Percentiles rank a stretch among this genome's conserved stretches.
These are phyloP conservation scores for Lactarius evosmus DNA, from an alignment of 768 basidiomycete species.

Conservation along the genomic window DNA sequence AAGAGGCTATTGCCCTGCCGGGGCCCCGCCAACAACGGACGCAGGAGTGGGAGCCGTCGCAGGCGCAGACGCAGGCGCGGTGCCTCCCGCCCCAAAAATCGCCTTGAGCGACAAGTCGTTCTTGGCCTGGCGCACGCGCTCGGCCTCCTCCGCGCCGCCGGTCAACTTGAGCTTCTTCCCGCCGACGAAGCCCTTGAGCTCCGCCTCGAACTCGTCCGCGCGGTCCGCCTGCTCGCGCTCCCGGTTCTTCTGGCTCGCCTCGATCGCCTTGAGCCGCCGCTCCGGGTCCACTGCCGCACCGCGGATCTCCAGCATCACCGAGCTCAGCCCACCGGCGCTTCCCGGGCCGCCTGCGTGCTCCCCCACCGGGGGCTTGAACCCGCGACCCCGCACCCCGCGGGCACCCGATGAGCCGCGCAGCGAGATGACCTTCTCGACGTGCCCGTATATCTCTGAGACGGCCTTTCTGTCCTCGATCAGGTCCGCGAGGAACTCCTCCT, in stretches of 20 bases:
- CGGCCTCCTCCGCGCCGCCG: slow-evolving; percentile 88
- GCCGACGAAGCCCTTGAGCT: slow-evolving; percentile 81
- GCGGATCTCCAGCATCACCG: slow-evolving; percentile 88
- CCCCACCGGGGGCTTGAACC: slow-evolving; percentile 56
- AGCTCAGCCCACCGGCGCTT: slow-evolving; percentile 51
- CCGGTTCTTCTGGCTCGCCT: slow-evolving; percentile 76
- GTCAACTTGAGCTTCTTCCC: slow-evolving; percentile 93
- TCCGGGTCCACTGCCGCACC: slow-evolving; percentile 80
- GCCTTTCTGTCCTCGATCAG: slow-evolving; percentile 91
- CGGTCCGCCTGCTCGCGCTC: slow-evolving; percentile 69
- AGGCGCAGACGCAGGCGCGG: not conserved
- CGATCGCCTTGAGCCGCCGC: slow-evolving; percentile 87
- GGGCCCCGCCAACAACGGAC: no score
- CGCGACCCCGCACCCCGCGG: slow-evolving; percentile 36
- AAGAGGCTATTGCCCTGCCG: not conserved
- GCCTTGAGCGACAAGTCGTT: slow-evolving; percentile 85
- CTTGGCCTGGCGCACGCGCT: slow-evolving; percentile 80
- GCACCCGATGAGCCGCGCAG: slow-evolving; percentile 52
- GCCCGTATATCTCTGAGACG: slow-evolving; percentile 79
- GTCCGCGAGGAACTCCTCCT: slow-evolving; percentile 87
- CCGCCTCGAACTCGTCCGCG: slow-evolving; percentile 81
- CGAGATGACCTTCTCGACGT: slow-evolving; percentile 86
- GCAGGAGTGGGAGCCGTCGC: not conserved
- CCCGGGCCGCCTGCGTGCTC: slow-evolving; percentile 57
- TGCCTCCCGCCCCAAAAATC: slow-evolving; percentile 60